Percentiles rank a stretch among this genome's conserved stretches.
phyloP scores from a whole-genome alignment of 768 basidiomycete species.

The Pulveroboletus sp. region DNA sequence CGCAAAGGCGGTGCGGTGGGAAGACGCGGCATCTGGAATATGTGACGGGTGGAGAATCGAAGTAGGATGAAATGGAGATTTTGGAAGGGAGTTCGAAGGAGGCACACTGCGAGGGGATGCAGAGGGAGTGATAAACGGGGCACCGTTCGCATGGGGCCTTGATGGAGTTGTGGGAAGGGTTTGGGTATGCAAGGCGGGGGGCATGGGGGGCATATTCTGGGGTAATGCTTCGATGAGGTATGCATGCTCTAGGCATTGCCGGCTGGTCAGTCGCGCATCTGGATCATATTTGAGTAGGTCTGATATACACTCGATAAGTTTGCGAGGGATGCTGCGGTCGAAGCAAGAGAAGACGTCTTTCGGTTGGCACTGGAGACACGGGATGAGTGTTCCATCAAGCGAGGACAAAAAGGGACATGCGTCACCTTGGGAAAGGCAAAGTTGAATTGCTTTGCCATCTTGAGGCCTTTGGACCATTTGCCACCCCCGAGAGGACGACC shows the following conservation, averaged over 20 bases:
- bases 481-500: constrained; percentile 80
- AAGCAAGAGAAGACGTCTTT: constrained; percentile 71
- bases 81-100: constrained; percentile 42
- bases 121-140: constrained; percentile 38
- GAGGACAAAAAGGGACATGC: neutral
- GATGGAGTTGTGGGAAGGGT: constrained; percentile 35
- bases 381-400: constrained; percentile 1
- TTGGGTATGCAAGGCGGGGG: constrained; percentile 46
- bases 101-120: constrained; percentile 42
- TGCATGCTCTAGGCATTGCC: constrained; percentile 81
- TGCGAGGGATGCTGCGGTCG: constrained; percentile 70
- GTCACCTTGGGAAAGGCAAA: constrained; percentile 86
- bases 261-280: constrained; percentile 76
- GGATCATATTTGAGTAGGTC: constrained; percentile 94
- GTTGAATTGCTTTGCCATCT: constrained; percentile 81
- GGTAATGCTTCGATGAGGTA: constrained; percentile 82
- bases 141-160: constrained; percentile 34
- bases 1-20: constrained; percentile 53
- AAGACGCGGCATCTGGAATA: constrained; percentile 46
- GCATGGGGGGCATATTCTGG: constrained; percentile 62
- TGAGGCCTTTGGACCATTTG: constrained; percentile 78
- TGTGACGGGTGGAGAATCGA: constrained; percentile 37
- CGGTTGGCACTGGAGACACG: constrained; percentile 50
- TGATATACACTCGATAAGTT: constrained; percentile 85
- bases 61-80: constrained; percentile 36